These are phyloP conservation scores for Arabidopsis lyrata DNA, from an alignment of 441 rosid genomes.

Conservation along the genomic window DNA sequence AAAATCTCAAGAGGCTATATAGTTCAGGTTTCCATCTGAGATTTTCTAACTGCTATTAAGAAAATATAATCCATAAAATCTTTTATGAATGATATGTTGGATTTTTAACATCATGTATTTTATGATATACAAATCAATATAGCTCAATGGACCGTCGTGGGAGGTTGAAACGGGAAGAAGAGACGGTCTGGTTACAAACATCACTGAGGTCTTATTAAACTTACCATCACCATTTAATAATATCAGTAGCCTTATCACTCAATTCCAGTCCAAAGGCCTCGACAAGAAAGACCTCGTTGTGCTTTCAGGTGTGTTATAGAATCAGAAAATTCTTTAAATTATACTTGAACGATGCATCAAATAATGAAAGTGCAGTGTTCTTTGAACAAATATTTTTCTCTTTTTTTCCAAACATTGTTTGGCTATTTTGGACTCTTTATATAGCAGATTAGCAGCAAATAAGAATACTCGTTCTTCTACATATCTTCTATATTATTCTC, in stretches of 20 bases:
- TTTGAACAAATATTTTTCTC: neutral
- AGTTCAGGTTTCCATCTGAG: neutral
- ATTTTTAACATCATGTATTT: neutral
- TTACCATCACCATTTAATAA: slow-evolving; percentile 58
- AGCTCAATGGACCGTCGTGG: slow-evolving; percentile 53
- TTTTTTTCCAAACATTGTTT: neutral
- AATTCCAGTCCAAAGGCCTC: slow-evolving; percentile 52
- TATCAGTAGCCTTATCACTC: slow-evolving; percentile 48
- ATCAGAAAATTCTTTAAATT: neutral
- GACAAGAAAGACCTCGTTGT: slow-evolving; percentile 61
- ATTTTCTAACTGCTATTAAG: neutral
- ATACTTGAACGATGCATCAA: neutral
- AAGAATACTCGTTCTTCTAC: neutral
- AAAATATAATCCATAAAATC: neutral
- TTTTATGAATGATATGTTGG: neutral
- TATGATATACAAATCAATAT: neutral
- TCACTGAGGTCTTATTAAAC: slow-evolving; percentile 47
- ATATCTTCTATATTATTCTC: neutral
- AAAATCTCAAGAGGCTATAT: neutral
- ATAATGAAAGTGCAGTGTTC: neutral
- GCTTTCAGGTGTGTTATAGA: slow-evolving; percentile 52
- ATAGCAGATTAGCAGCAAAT: neutral
- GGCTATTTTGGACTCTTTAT: neutral
- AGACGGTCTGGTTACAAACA: slow-evolving; percentile 61
- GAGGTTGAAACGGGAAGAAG: slow-evolving; percentile 73